A percentile compares a stretch with the other conserved stretches of the same genome.
Conservation (phyloP, 129 eudicot species). For the Helichrysum umbraculigerum region DNA sequence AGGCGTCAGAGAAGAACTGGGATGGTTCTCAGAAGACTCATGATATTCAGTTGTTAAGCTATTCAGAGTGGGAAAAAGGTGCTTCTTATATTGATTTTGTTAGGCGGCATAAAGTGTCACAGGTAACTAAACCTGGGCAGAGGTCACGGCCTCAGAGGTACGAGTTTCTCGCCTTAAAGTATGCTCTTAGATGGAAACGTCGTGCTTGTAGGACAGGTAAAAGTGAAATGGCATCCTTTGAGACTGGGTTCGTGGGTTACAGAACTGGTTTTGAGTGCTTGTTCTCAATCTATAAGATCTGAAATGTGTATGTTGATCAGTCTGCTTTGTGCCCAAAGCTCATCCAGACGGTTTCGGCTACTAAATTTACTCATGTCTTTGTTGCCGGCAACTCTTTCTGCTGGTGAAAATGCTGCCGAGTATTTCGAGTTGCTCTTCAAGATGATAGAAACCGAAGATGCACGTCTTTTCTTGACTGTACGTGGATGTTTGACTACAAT, state of each 20-base stretch:
- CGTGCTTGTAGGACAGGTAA: slow-evolving; percentile 51
- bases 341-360: slow-evolving; percentile 79
- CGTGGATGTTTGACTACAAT: slow-evolving; percentile 79
- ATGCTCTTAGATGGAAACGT: slow-evolving; percentile 93
- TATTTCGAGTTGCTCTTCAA: slow-evolving; percentile 89
- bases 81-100: slow-evolving; percentile 99
- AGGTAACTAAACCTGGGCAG: slow-evolving; percentile 55
- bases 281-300: slow-evolving; percentile 96
- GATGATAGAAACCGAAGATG: slow-evolving; percentile 96
- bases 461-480: slow-evolving; percentile 97
- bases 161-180: slow-evolving; percentile 81
- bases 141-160: slow-evolving; percentile 69
- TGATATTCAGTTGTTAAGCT: slow-evolving; percentile 84
- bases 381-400: slow-evolving; percentile 91
- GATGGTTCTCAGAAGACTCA: slow-evolving; percentile 74
- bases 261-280: slow-evolving; percentile 93
- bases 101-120: slow-evolving; percentile 92
- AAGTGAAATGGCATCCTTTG: slow-evolving; percentile 76
- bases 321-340: slow-evolving; percentile 88
- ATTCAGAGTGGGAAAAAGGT: slow-evolving; percentile 97
- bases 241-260: slow-evolving; percentile 99
- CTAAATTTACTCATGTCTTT: slow-evolving; percentile 83
- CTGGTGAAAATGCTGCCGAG: slow-evolving; percentile 98
- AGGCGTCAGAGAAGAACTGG: slow-evolving; percentile 64
- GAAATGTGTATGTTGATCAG: slow-evolving; percentile 97